Base-by-base conservation (phyloP, 306 rosid species). In the Fragaria iinumae region DNA sequence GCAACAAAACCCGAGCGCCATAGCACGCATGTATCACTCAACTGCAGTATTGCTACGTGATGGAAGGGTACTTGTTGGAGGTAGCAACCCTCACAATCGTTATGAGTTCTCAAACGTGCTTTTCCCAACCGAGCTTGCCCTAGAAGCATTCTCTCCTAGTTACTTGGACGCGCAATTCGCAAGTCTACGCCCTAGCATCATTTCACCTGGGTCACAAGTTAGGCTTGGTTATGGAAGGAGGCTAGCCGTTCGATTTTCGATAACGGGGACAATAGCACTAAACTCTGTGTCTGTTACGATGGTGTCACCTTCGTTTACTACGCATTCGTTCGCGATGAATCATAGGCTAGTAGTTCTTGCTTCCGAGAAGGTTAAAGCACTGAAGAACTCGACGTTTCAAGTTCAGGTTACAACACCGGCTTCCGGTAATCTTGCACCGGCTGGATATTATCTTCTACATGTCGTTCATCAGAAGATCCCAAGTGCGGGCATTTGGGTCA, bases 51-150 rank as follows among this genome's bases (percentile, higher is more conserved):
- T 93, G 17, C 74, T 93, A 43, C 88, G 96, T 0, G 96, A 93
- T 10, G 94, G 91, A 0, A 87, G 96, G 13, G 90, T 93, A 0
- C 83, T 93, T 0, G 90, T 93, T 1, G 91, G 87, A 0, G 97
- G 97, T 0, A 89, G 97, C 52, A 93, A 93, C 43, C 91, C 97
- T 7, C 86, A 93, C 29, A 0, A 25, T 0, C 21, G 12, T 0
- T 93, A 93, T 70, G 52, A 63, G 11, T 93, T 90, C 83, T 34
- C 67, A 0, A 74, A 83, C 0, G 96, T 89, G 11, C 71, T 82
- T 72, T 85, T 76, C 5, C 88, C 84, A 39, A 85, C 88, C 0
- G 88, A 85, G 6, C 67, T 85, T 25, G 77, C 86, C 43, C 32
- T 85, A 27, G 88, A 85, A 52, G 84, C 88, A 6, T 85, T 82